Evolutionary conservation across 2,329 filamentous ascomycete genomes (phyloP), one percentile per base, ranked within the genome.

Genomic region (Sporothrix protearum): DNA sequence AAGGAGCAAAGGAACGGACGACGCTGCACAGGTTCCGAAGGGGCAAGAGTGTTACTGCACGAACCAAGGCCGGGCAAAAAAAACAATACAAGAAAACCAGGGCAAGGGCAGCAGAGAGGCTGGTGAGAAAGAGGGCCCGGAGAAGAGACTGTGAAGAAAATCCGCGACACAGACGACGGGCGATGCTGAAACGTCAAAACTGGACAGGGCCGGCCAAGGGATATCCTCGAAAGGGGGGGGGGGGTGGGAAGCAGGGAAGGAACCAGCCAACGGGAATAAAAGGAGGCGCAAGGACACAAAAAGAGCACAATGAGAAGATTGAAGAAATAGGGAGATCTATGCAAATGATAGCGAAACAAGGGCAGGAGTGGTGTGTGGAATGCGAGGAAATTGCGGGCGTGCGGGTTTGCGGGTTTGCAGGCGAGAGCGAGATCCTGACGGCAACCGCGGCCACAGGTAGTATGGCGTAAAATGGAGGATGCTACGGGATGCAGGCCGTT

Each of bases 131-230:
- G 33, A 47, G 69, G 59, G 59, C 59, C 59, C 36, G 28, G 53
- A 64, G 59, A 45, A 42, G 16, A 12, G 39, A 39, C 22, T 22
- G 19, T 66, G 59, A 74, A 70, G 59, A 71, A 71, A 78, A 77
- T 75, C 76, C 77, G 77, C 76, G 77, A 79, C 77, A 75, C 73
- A 71, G 73, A 59, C 68, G 45, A 51, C 71, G 68, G 69, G 59
- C 42, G 53, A 47, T 75, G 73, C 74, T 79, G 78, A 79, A 79
- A 78, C 78, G 77, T 76, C 70, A 75, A 74, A 74, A 75, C 73
- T 73, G 70, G 59, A 67, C 57, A 67, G 71, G 71, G 33, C 59
- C 70, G 73, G 71, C 75, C 75, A 73, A 75, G 75, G 59, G 53
- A 25, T 57, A 67, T 66, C 33, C 28, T 71, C 59, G 69, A 22